Evolutionary conservation across 2,329 filamentous ascomycete genomes (phyloP).

Genomic region (Aureobasidium uvarum): DNA sequence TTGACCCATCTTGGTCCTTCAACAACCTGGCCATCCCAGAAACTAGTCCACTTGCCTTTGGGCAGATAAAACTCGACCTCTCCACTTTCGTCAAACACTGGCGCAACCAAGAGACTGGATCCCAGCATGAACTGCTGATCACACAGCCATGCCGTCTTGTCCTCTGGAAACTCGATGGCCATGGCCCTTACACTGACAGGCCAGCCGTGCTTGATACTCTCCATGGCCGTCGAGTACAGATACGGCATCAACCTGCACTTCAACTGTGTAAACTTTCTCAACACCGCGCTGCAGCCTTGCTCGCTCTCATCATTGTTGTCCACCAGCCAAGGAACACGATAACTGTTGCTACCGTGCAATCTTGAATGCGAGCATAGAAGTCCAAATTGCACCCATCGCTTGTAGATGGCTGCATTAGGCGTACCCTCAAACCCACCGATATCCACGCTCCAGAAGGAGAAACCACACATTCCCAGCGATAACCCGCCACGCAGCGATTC

Average conservation of each 20-base stretch:
- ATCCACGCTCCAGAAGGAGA: slow-evolving; percentile 67
- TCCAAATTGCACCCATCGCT: slow-evolving; percentile 75
- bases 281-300: slow-evolving; percentile 52
- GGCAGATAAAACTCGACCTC: slow-evolving; percentile 66
- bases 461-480: slow-evolving; percentile 62
- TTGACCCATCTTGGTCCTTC: slow-evolving; percentile 48
- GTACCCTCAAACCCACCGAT: slow-evolving; percentile 71
- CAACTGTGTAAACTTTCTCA: slow-evolving; percentile 53
- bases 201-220: slow-evolving; percentile 54
- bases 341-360: slow-evolving; percentile 67
- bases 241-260: slow-evolving; percentile 61
- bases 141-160: slow-evolving; percentile 64
- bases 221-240: slow-evolving; percentile 53
- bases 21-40: slow-evolving; percentile 46
- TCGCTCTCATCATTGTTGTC: slow-evolving; percentile 58
- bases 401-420: slow-evolving; percentile 64
- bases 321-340: slow-evolving; percentile 73
- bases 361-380: slow-evolving; percentile 68
- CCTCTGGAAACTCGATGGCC: slow-evolving; percentile 68
- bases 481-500: slow-evolving; percentile 67
- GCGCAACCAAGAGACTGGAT: slow-evolving; percentile 60
- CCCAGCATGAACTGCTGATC: slow-evolving; percentile 76
- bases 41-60: slow-evolving; percentile 52
- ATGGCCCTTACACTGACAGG: slow-evolving; percentile 62
- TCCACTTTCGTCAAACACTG: slow-evolving; percentile 62